Percentiles rank a stretch among this genome's conserved stretches.
Evolutionary conservation across 2,329 filamentous ascomycete genomes (phyloP).

Genomic region (Beauveria scarabaeidicola): DNA sequence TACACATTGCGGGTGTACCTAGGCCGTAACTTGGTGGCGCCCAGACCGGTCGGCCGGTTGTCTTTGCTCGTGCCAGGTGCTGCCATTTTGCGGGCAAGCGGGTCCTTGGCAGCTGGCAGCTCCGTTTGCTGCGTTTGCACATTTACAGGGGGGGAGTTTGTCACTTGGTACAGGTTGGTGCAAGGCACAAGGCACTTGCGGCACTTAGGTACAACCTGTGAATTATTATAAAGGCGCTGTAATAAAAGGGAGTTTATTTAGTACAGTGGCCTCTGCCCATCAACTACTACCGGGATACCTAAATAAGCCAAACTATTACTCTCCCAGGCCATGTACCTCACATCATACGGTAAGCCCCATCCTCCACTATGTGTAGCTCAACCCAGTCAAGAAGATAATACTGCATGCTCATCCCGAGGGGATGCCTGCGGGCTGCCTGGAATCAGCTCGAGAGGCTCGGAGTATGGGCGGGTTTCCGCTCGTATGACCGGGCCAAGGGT

Average conservation of each 20-base stretch:
- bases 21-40: background rate
- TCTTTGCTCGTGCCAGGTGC: slow-evolving; percentile 8
- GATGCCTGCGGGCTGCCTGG: background rate
- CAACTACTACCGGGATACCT: background rate
- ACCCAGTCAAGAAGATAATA: slow-evolving; percentile 10
- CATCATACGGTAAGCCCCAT: slow-evolving; percentile 9
- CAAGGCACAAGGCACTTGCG: background rate
- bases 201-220: background rate
- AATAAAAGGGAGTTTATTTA: too few species aligned
- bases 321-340: background rate
- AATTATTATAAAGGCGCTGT: too few species aligned
- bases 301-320: slow-evolving; percentile 4
- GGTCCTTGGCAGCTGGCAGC: background rate
- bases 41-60: slow-evolving; percentile 7
- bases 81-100: slow-evolving; percentile 3
- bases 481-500: background rate
- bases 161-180: background rate
- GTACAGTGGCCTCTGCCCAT: background rate
- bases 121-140: slow-evolving; percentile 1
- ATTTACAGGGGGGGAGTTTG: background rate
- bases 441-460: background rate
- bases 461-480: slow-evolving; percentile 8
- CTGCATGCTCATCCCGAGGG: background rate
- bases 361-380: slow-evolving; percentile 10
- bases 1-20: background rate